Base-by-base conservation (phyloP, 78 protist genomes). In the Dictyostelium citrinum region DNA sequence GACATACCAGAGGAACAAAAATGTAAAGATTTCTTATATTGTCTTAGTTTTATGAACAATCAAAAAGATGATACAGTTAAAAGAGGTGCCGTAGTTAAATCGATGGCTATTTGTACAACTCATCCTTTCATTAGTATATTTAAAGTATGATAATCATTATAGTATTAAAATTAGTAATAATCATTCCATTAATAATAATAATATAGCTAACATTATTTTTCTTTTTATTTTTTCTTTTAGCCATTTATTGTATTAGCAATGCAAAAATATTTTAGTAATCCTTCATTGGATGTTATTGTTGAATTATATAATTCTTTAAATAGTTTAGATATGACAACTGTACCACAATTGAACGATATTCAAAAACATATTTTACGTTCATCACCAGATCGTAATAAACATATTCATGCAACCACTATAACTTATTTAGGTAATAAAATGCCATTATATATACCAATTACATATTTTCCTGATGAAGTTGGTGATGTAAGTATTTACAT, bases 101-200 rank as follows among this genome's bases (percentile, higher is more conserved):
- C 98, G 6, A 17, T 97, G 84, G 97, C 98, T 16, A 80, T 97
- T n/a, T 95, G 97, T 77, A 74, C 98, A 3, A 61, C 78, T 11
- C 76, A 76, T 75, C 97, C 81, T 49, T 96, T 58, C 74, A 24
- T 88, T 14, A 95, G 95, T 76, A 81, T 97, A 17, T 97, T 51
- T 60, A 96, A 95, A 88, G 97, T 82, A 78, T n/a, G 58, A 27
- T 37, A 20, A 24, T 88, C 31, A 3, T 45, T 16, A 35, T 71
- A 3, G 4, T 12, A 29, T 16, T 35, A 70, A 70, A 1, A 35
- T 1, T 70, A 35, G 39, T 39, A 39, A 4, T 39, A n/a, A n/a
- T n/a, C n/a, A n/a, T n/a, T n/a, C n/a, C n/a, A n/a, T n/a, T n/a
- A 43, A 3, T 70, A 39, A 64, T 27, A 24, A n/a, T 10, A 24